phyloP scores from a whole-genome alignment of 371 early-diverging fungal species.

The Catenaria anguillulae region DNA sequence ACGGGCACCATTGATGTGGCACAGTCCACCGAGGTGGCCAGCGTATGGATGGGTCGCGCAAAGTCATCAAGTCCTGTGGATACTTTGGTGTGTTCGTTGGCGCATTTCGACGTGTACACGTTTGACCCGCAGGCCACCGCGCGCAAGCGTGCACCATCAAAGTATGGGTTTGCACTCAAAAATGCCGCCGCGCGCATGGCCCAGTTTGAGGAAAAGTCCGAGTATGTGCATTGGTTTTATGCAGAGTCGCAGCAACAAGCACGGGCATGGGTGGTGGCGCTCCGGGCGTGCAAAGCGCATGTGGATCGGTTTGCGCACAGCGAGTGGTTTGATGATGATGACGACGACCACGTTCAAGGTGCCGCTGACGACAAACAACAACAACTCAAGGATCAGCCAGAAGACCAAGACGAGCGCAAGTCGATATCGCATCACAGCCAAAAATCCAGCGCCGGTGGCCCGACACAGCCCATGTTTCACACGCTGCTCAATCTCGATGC shows the following conservation, averaged over 20 bases:
- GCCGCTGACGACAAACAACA: neutral
- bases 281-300: slow-evolving; percentile 41
- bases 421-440: too few relatives aligned
- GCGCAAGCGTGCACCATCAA: slow-evolving; percentile 52
- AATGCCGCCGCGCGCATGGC: slow-evolving; percentile 56
- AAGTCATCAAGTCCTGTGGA: too few relatives aligned
- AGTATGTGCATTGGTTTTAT: slow-evolving; percentile 63
- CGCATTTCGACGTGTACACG: slow-evolving; percentile 45
- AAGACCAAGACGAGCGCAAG: too few relatives aligned
- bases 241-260: slow-evolving; percentile 57
- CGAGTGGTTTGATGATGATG: neutral
- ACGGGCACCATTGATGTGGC: neutral
- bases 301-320: neutral
- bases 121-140: slow-evolving; percentile 38
- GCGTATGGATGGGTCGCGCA: neutral
- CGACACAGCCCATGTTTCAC: too few relatives aligned
- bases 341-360: neutral
- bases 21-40: neutral
- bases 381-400: neutral
- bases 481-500: too few relatives aligned
- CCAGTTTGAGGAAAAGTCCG: slow-evolving; percentile 58
- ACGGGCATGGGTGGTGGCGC: slow-evolving; percentile 64
- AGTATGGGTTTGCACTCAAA: slow-evolving; percentile 66
- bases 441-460: too few relatives aligned
- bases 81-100: neutral